Evolutionary conservation across 768 basidiomycete genomes (phyloP), one percentile per base, ranked within the genome.

Genomic region (Lactifluus piperatus): DNA sequence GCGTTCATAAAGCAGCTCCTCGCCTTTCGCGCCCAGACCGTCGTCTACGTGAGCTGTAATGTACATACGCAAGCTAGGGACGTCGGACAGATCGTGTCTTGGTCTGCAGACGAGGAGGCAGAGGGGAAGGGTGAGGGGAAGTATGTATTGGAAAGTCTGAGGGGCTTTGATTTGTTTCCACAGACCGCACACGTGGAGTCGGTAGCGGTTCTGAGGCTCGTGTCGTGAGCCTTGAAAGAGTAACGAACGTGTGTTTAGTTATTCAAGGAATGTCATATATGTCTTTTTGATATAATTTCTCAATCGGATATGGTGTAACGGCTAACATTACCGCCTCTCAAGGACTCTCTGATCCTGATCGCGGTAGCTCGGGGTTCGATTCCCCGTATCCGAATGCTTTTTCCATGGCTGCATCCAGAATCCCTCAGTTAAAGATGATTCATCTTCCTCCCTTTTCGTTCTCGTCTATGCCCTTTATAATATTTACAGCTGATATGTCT

Each of bases 41-140:
- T 94, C 62, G 88, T 94, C 51, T 97, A 97, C 68, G 91, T 97
- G 57, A 92, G 89, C 68, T 97, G 94, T 67, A 97, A 95, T 68
- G 94, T 97, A 48, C 94, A 94, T 67, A 93, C 93, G 8, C 89
- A 91, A 74, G 90, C 89, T 32, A 74, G 94, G 66, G 94, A 97
- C 71, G 77, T 97, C 2, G 93, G 90, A 16, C 80, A 76, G 72
- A 81, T 97, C 36, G 34, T 85, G 45, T 57, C 64, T 22, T 72
- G 80, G 68, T 79, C 77, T 61, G 71, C 72, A 65, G 41, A 50
- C 47, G 73, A 69, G 55, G 73, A 64, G 48, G 73, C 71, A 48
- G 74, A 63, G 43, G 74, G 62, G 37, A 63, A 63, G 64, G 57
- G 70, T 68, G 65, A 58, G 4, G 72, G 72, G 39, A 74, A 71